Percentiles rank a stretch among this genome's conserved stretches.
phyloP scores from a whole-genome alignment of 176 grass and related monocot genomes.

The Eleusine coracana region DNA sequence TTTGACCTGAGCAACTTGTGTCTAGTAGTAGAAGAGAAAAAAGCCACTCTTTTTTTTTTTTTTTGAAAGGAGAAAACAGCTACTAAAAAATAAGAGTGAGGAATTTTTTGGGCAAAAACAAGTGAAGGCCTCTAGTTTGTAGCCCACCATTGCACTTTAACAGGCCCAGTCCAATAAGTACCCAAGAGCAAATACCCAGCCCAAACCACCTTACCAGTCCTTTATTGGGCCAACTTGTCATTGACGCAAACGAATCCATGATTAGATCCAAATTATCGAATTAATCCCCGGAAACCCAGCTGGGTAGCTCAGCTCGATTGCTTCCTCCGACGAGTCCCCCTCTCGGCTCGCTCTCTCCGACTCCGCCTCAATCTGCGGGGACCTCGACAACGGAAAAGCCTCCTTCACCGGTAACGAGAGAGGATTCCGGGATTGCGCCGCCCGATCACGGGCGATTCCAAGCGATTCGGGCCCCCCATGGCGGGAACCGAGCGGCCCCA shows the following conservation, averaged over 20 bases:
- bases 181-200: neutral
- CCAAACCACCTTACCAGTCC: too few species aligned
- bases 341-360: neutral
- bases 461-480: constrained; percentile 16
- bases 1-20: neutral
- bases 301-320: neutral
- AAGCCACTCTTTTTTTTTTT: too few species aligned
- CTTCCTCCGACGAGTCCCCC: neutral
- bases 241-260: neutral
- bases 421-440: neutral
- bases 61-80: too few species aligned
- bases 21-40: neutral
- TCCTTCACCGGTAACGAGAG: neutral
- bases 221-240: constrained; percentile 1
- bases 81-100: neutral
- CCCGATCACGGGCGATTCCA: constrained; percentile 17
- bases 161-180: neutral
- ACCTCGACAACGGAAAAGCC: constrained; percentile 10
- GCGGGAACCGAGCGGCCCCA: constrained; percentile 29
- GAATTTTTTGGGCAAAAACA: neutral
- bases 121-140: neutral
- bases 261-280: neutral
- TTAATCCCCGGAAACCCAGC: neutral
- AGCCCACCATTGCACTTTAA: neutral
- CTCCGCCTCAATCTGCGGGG: constrained; percentile 21